A percentile compares a stretch with the other conserved stretches of the same genome.
These are phyloP conservation scores for Penicillium corylophilum DNA, from an alignment of 2,329 filamentous ascomycete species.

Conservation along the genomic window DNA sequence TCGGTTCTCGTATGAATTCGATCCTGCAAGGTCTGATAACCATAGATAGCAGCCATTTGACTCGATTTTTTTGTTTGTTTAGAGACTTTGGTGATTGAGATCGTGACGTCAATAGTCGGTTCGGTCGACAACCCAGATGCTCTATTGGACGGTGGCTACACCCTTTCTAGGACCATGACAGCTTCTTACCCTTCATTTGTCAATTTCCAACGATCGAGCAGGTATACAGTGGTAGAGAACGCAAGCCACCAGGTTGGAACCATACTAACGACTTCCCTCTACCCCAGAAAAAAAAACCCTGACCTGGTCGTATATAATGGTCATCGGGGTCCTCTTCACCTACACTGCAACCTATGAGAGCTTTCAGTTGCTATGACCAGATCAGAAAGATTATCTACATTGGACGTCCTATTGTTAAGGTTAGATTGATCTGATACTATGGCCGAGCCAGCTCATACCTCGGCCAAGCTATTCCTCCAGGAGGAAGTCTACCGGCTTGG, in stretches of 20 bases:
- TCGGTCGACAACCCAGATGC: background rate
- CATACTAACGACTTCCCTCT: background rate
- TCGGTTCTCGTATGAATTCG: too few species aligned
- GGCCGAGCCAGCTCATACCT: conserved; percentile 10
- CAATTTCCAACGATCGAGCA: too few species aligned
- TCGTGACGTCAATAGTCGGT: background rate
- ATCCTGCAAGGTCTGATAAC: background rate
- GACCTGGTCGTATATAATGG: background rate
- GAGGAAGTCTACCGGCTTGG: conserved; percentile 29
- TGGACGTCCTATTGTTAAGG: background rate
- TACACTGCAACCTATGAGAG: background rate
- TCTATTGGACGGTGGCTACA: background rate
- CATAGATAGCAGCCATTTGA: too few species aligned
- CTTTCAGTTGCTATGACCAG: background rate
- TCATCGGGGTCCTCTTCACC: background rate
- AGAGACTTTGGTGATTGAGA: background rate
- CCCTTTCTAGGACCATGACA: background rate
- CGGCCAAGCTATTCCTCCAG: conserved; percentile 26
- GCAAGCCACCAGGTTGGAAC: background rate
- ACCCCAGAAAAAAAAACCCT: background rate
- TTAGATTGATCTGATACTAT: conserved; percentile 1
- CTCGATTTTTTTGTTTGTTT: background rate
- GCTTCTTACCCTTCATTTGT: background rate
- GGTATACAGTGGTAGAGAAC: background rate
- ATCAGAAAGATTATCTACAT: background rate